Evolutionary conservation across 169 alveolate genomes (phyloP).

Genomic region (Cardiosporidium cionae): DNA sequence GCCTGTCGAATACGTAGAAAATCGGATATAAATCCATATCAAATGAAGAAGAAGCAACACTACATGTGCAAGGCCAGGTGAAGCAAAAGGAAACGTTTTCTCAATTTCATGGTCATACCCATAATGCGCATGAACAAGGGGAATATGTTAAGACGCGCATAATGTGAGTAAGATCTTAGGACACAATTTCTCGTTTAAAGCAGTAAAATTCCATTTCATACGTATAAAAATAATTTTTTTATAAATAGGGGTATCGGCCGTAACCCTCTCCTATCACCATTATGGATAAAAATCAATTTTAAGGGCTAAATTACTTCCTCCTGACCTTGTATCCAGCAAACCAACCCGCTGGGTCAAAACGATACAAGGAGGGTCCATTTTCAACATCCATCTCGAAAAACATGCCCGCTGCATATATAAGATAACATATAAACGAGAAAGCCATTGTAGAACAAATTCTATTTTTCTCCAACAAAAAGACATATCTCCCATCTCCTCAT

Average conservation of each 20-base stretch:
- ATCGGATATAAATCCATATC: too few species aligned
- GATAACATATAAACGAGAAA: too few species aligned
- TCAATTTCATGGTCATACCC: not conserved
- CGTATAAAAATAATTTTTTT: not conserved
- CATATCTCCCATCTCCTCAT: not conserved
- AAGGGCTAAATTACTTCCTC: too few species aligned
- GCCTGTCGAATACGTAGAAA: slow-evolving; percentile 34
- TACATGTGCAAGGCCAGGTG: not conserved
- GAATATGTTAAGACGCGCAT: not conserved
- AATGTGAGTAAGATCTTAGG: not conserved
- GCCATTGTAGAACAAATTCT: too few species aligned
- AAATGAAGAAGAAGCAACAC: not conserved
- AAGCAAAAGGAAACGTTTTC: not conserved
- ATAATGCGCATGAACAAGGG: not conserved
- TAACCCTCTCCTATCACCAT: not conserved
- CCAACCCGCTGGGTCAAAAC: slow-evolving; percentile 94
- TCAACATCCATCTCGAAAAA: slow-evolving; percentile 87
- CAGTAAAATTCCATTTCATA: too few species aligned
- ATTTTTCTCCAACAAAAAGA: too few species aligned
- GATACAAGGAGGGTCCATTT: slow-evolving; percentile 81
- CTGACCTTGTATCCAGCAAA: slow-evolving; percentile 81
- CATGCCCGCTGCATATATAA: slow-evolving; percentile 76
- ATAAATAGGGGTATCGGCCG: not conserved
- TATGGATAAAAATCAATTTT: too few species aligned
- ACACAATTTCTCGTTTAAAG: not conserved